Evolutionary conservation across 805 yeast species (phyloP), one percentile per base, ranked within the genome.

Genomic region (Ogataea allantospora): DNA sequence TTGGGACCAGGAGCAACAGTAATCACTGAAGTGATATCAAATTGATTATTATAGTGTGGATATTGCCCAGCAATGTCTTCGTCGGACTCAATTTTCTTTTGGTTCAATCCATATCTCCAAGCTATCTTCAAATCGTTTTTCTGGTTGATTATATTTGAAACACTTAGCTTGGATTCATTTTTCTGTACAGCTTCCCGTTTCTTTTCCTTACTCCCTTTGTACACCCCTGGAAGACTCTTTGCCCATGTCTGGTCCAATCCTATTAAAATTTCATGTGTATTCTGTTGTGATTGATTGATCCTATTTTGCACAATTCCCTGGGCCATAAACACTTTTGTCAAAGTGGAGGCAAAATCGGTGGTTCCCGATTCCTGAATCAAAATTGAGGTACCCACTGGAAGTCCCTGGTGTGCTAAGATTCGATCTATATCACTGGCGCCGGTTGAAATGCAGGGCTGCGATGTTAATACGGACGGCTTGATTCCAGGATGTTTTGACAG

Each of bases 311-410:
- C 59, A 22, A 82, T 60, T 10, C 96, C 95, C 59, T 86, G 95
- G 1, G 95, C 71, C 1, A 85, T 79, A 65, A 80, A 85, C 3
- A 77, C 65, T 46, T 88, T 78, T 18, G 80, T 57, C 24, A 91
- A 47, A 8, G 86, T 79, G 5, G 88, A 73, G 6, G 84, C 71
- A 55, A 88, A 91, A 54, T 91, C 97, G 0, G 98, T 91, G 6
- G 91, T 81, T 0, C 95, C 93, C 11, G 77, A 73, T 56, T 91
- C 98, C 57, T 87, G 91, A 4, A 91, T 57, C 10, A 89, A 58
- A 25, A 88, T 55, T 5, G 84, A 71, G 8, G 70, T 62, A 1
- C 96, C 95, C 9, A 86, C 49, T 1, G 98, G 98, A 11, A 89
- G 57, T 1, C 99, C 99, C 39, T 77, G 83, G 59, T 91, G 98